phyloP scores from a whole-genome alignment of 306 rosid genomes.

The Trifolium subterraneum region DNA sequence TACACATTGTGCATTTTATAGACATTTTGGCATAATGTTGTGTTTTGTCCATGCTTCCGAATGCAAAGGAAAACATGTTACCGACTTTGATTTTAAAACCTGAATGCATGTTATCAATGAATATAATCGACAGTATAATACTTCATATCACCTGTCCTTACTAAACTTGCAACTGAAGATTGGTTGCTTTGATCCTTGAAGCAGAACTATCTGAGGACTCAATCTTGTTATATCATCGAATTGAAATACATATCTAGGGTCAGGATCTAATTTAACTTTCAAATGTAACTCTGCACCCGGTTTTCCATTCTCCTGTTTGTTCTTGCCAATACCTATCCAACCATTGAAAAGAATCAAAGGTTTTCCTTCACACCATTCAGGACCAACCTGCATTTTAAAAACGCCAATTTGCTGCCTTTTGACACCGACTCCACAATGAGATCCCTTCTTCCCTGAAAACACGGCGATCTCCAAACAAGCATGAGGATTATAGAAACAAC shows the following conservation, averaged over 20 bases:
- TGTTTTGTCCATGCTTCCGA: not conserved
- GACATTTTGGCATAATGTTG: slow-evolving; percentile 1
- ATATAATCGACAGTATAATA: slow-evolving; percentile 19
- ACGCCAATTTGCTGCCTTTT: slow-evolving; percentile 88
- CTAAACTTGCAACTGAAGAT: slow-evolving; percentile 92
- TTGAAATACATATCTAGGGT: slow-evolving; percentile 89
- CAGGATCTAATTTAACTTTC: slow-evolving; percentile 87
- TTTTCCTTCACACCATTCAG: slow-evolving; percentile 86
- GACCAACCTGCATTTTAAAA: slow-evolving; percentile 78
- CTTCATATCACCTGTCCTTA: slow-evolving; percentile 80
- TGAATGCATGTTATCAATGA: not conserved
- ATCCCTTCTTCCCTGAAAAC: slow-evolving; percentile 77
- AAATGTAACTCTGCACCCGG: slow-evolving; percentile 77
- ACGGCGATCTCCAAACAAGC: slow-evolving; percentile 84
- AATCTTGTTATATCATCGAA: slow-evolving; percentile 74
- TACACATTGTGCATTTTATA: not conserved
- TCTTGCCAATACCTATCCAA: slow-evolving; percentile 83
- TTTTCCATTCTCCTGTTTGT: slow-evolving; percentile 68
- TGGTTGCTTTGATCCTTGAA: slow-evolving; percentile 89
- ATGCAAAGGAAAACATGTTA: not conserved
- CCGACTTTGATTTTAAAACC: slow-evolving; percentile 33
- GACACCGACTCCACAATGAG: slow-evolving; percentile 77
- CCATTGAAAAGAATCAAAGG: slow-evolving; percentile 80
- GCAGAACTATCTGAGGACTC: slow-evolving; percentile 91
- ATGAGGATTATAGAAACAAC: slow-evolving; percentile 80